Evolutionary conservation across 176 grass and related monocot species (phyloP).

Genomic region (Hordeum vulgare): DNA sequence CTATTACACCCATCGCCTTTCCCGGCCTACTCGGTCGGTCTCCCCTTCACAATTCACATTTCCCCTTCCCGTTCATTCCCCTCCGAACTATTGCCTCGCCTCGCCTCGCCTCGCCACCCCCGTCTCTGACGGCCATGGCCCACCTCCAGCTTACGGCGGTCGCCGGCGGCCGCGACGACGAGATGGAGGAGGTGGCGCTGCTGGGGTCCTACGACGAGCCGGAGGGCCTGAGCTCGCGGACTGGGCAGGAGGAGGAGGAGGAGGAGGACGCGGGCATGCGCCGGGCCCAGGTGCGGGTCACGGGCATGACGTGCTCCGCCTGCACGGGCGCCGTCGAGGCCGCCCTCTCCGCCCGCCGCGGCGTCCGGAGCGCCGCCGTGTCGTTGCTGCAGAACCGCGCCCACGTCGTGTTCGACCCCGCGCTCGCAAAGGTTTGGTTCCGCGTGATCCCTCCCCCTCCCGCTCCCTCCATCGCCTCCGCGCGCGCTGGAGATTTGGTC

Average conservation of each 20-base stretch:
- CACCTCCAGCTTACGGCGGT: slow-evolving; percentile 67
- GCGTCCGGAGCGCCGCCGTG: slow-evolving; percentile 54
- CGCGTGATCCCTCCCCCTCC: slow-evolving; percentile 1
- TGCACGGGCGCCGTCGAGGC: slow-evolving; percentile 81
- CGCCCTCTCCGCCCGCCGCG: slow-evolving; percentile 40
- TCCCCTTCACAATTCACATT: background rate
- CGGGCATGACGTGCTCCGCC: slow-evolving; percentile 95
- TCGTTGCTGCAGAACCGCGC: slow-evolving; percentile 88
- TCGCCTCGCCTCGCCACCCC: background rate
- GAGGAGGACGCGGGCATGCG: slow-evolving; percentile 30
- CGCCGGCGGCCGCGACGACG: slow-evolving; percentile 27
- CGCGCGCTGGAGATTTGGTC: background rate
- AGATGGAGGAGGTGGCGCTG: slow-evolving; percentile 83
- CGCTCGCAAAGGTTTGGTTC: slow-evolving; percentile 44
- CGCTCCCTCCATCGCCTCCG: background rate
- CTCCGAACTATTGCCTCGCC: background rate
- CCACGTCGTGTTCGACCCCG: slow-evolving; percentile 82
- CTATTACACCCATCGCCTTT: background rate
- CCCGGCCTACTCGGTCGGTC: background rate
- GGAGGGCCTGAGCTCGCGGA: background rate
- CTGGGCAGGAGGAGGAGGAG: background rate
- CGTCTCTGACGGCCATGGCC: slow-evolving; percentile 29
- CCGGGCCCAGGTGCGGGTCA: slow-evolving; percentile 65
- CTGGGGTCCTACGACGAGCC: slow-evolving; percentile 59
- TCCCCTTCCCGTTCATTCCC: background rate